Evolutionary conservation across 2,329 filamentous ascomycete species (phyloP).

Genomic region (Alternaria sp.): DNA sequence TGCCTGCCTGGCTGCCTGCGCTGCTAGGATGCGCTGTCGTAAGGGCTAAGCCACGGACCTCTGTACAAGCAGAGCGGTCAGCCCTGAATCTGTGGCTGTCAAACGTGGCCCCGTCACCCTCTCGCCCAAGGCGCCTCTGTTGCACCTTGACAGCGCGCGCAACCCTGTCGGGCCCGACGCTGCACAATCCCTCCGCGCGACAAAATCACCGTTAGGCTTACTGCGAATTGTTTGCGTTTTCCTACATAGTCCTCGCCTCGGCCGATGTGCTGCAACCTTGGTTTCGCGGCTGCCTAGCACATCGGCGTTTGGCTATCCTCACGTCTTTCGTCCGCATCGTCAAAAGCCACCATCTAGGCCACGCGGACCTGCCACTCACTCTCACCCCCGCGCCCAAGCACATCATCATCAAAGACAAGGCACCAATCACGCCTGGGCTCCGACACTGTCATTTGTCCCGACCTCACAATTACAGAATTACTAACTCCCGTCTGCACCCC

Average conservation of each 20-base stretch:
- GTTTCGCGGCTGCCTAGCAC: slow-evolving; percentile 9
- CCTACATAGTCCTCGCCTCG: slow-evolving; percentile 23
- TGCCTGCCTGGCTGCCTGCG: not conserved
- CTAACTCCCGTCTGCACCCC: slow-evolving; percentile 5
- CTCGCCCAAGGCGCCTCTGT: slow-evolving; percentile 21
- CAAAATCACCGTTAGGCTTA: slow-evolving; percentile 9
- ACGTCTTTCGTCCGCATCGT: slow-evolving; percentile 19
- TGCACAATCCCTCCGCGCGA: slow-evolving; percentile 8
- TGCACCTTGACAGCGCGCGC: not conserved
- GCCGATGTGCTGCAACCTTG: slow-evolving; percentile 25
- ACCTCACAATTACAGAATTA: slow-evolving; percentile 22
- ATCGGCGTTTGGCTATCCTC: slow-evolving; percentile 24
- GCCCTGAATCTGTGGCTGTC: slow-evolving; percentile 37
- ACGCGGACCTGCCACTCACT: slow-evolving; percentile 7
- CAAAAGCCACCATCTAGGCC: slow-evolving; percentile 8
- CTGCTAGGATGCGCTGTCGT: slow-evolving; percentile 33
- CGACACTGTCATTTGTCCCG: slow-evolving; percentile 14
- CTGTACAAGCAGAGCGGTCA: slow-evolving; percentile 37
- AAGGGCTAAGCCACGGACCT: slow-evolving; percentile 34
- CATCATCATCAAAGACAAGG: slow-evolving; percentile 21
- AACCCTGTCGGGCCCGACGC: slow-evolving; percentile 10
- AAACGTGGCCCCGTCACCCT: slow-evolving; percentile 25
- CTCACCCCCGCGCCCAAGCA: slow-evolving; percentile 5
- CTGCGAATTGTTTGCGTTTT: slow-evolving; percentile 3
- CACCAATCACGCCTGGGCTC: slow-evolving; percentile 6